Evolutionary conservation across 2,329 filamentous ascomycete genomes (phyloP).

Genomic region (Dactylellina haptotyla): DNA sequence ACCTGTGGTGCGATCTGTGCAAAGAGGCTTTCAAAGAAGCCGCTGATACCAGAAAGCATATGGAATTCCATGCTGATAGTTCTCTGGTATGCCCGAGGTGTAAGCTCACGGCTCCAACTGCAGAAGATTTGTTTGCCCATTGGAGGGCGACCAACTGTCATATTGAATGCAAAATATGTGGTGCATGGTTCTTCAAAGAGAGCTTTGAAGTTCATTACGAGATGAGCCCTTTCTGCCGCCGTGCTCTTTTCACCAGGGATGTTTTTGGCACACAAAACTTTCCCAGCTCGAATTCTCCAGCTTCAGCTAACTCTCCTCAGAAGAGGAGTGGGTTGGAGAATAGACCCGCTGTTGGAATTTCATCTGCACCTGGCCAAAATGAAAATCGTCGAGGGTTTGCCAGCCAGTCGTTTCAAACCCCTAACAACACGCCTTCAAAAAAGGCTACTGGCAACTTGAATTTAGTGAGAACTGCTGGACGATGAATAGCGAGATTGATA

Average conservation of each 20-base stretch:
- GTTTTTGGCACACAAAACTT: too few species aligned
- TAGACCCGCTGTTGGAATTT: too few species aligned
- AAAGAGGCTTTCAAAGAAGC: background rate
- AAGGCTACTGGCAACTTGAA: too few species aligned
- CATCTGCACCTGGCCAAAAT: too few species aligned
- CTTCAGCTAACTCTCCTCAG: too few species aligned
- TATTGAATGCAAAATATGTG: conserved; percentile 13
- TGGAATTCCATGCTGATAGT: background rate
- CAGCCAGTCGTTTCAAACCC: too few species aligned
- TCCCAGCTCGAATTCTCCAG: too few species aligned
- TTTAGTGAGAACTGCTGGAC: too few species aligned
- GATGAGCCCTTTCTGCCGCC: conserved; percentile 19
- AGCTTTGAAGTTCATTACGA: conserved; percentile 14
- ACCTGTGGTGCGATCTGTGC: conserved; percentile 27
- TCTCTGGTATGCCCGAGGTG: conserved; percentile 14
- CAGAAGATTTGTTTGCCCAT: conserved; percentile 4
- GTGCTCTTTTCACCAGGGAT: background rate
- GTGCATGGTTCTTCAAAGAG: conserved; percentile 18
- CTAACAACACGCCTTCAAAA: too few species aligned
- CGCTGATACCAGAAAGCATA: conserved; percentile 4
- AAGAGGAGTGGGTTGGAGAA: too few species aligned
- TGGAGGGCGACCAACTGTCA: conserved; percentile 40
- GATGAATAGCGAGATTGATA: too few species aligned
- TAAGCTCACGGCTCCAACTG: background rate
- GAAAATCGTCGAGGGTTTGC: too few species aligned